These are phyloP conservation scores for Ambrosiella beaveri DNA, from an alignment of 2,329 filamentous ascomycete genomes.

Conservation along the genomic window DNA sequence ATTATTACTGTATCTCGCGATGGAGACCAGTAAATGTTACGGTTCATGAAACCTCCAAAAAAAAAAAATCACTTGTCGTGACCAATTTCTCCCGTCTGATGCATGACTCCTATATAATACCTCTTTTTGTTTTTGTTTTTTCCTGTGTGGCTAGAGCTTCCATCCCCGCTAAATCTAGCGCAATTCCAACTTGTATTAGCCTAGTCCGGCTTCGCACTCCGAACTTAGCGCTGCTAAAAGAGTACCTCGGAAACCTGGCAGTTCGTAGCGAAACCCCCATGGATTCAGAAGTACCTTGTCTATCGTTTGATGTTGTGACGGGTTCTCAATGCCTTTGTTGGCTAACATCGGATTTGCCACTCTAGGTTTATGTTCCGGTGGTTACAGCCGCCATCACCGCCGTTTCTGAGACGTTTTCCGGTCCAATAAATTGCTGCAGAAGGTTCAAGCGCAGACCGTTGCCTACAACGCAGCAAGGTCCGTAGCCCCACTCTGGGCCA, in stretches of 20 bases:
- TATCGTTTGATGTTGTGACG: neutral
- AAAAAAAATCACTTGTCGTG: no score
- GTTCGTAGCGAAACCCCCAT: neutral
- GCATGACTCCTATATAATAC: neutral
- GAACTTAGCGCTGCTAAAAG: constrained; percentile 5
- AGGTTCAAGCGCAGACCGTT: neutral
- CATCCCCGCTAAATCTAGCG: neutral
- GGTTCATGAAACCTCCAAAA: no score
- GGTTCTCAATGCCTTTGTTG: neutral
- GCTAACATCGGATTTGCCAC: neutral
- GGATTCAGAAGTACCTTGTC: neutral
- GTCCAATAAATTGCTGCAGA: neutral
- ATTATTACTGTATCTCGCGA: no score
- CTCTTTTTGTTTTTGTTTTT: neutral
- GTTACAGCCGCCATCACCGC: neutral
- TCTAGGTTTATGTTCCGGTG: neutral
- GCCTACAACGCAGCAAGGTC: neutral
- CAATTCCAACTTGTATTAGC: constrained; percentile 1
- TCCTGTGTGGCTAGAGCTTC: constrained; percentile 3
- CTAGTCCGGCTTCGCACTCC: constrained; percentile 12
- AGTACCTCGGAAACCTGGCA: neutral
- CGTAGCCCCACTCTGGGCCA: neutral
- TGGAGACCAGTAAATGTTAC: no score
- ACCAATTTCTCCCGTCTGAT: no score
- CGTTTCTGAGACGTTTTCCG: neutral